These are phyloP conservation scores for Auxenochlorella pyrenoidosa DNA, from an alignment of 139 green algal genomes.

Conservation along the genomic window DNA sequence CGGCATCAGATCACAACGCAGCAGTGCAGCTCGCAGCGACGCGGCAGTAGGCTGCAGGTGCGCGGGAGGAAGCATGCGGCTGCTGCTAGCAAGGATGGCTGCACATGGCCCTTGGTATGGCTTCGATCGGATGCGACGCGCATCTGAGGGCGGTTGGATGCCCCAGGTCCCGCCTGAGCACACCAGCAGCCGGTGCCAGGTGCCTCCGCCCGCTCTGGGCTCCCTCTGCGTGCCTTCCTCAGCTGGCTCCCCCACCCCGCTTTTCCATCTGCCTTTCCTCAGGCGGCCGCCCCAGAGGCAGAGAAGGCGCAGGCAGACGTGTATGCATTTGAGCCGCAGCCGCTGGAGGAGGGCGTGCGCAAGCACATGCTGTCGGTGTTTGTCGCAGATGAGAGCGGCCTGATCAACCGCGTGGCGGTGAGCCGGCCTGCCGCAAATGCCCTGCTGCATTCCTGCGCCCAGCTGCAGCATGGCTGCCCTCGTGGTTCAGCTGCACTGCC, in stretches of 20 bases:
- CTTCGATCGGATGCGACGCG: no score
- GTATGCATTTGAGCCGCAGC: conserved; percentile 71
- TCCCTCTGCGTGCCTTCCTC: not conserved
- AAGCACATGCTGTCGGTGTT: conserved; percentile 97
- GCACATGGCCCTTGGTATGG: no score
- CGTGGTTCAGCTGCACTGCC: not conserved
- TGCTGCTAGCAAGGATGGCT: no score
- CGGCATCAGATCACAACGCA: not conserved
- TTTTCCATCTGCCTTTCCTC: not conserved
- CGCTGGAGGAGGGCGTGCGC: conserved; percentile 81
- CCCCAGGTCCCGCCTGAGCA: not conserved
- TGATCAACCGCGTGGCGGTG: conserved; percentile 96
- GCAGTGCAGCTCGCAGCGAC: not conserved
- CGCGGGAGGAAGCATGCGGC: not conserved
- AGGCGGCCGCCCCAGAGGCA: conserved; percentile 12
- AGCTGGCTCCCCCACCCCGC: not conserved
- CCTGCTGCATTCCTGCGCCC: conserved; percentile 42
- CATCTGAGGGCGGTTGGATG: no score
- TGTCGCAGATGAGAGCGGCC: conserved; percentile 95
- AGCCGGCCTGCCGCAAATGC: no score
- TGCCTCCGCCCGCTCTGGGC: not conserved
- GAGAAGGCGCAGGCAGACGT: conserved; percentile 20
- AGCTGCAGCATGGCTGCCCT: not conserved
- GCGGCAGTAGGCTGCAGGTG: conserved; percentile 8
- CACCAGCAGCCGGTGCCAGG: not conserved